Base-by-base conservation (phyloP, 306 rosid species). In the Begonia loranthoides region DNA sequence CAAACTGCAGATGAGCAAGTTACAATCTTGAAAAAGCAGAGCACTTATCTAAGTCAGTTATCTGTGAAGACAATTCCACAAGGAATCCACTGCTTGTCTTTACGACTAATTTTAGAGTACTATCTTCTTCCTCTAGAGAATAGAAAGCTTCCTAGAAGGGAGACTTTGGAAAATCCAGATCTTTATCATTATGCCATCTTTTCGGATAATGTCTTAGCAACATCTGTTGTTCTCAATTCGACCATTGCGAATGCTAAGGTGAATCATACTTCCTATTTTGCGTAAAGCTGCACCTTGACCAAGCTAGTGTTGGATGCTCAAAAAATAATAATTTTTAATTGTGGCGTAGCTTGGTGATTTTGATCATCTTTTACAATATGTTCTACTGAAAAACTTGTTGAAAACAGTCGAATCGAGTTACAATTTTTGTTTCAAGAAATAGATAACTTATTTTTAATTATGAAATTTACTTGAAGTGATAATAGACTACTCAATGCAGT, bases 151-250 rank as follows among this genome's bases (percentile, higher is more conserved):
- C 94, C 94, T 5, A 44, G 64, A 73, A 87, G 82, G 39, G 96
- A 86, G 74, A 92, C 80, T 63, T 70, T 92, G 71, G 94, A 83
- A 65, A 73, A 86, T 73, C 81, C 93, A 47, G 65, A 45, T 59
- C 77, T 92, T 41, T 72, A 83, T 66, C 96, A 92, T 78, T 86
- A 92, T 53, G 93, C 96, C 22, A 76, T 92, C 61, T 92, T 87
- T 73, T 83, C 96, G 12, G 99, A 92, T 78, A 92, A 92, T 50
- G 96, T 92, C 66, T 70, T 92, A 88, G 99, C 94, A 66, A 93
- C 96, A 50, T 86, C 94, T 5, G 94, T 92, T 7, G 94, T 92
- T 50, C 88, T 92, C 69, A 92, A 86, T 75, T 86, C 96, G 52
- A 71, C 96, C 66, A 45, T 86, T 59, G 64, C 15, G 54, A 86